Conservation (phyloP, 345 rosid genomes). For the Sonneratia caseolaris region DNA sequence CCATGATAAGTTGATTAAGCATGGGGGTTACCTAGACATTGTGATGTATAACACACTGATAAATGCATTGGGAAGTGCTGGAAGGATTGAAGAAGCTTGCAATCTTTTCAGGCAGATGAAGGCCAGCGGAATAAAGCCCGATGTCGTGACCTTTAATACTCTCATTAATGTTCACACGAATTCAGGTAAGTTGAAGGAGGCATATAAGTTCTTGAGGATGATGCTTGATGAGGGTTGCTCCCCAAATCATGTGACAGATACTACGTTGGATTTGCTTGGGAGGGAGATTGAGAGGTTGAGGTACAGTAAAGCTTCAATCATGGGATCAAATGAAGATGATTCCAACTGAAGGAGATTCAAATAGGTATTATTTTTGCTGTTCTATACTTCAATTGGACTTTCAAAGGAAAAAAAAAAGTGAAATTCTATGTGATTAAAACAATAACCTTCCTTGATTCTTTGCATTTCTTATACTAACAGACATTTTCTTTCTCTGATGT, state of each 20-base stretch:
- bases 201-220: conserved; percentile 54
- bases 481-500: not conserved
- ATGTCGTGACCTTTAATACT: conserved; percentile 74
- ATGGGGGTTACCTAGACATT: conserved; percentile 82
- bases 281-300: conserved; percentile 67
- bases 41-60: conserved; percentile 90
- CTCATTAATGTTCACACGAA: conserved; percentile 82
- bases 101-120: conserved; percentile 72
- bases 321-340: conserved; percentile 14
- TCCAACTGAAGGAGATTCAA: not conserved
- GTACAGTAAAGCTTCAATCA: conserved; percentile 54
- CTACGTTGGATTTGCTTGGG: conserved; percentile 67
- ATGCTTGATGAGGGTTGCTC: conserved; percentile 72
- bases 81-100: conserved; percentile 58
- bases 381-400: not conserved
- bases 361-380: not conserved
- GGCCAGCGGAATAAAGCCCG: conserved; percentile 56
- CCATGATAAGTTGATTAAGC: conserved; percentile 53
- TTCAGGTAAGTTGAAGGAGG: conserved; percentile 67
- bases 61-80: conserved; percentile 75
- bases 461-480: not conserved
- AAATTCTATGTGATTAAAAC: not conserved
- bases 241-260: conserved; percentile 79
- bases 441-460: not conserved
- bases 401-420: not conserved